These are phyloP conservation scores for Pelagophyceae sp. DNA, from an alignment of 352 stramenopile genomes.

Conservation along the genomic window DNA sequence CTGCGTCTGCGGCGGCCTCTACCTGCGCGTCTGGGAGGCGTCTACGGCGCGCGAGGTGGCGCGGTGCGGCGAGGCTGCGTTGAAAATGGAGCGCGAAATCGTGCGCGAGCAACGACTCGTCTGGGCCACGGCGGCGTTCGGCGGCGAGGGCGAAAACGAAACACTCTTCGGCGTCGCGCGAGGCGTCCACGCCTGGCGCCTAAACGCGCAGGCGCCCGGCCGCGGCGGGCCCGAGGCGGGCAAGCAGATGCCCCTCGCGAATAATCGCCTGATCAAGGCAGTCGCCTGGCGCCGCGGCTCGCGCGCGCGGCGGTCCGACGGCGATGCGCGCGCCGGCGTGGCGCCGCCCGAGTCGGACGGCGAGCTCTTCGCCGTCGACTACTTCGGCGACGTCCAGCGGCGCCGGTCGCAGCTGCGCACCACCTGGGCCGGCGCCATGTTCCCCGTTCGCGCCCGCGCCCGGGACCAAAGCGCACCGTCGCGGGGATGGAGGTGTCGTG, in stretches of 20 bases:
- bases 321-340: neutral
- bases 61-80: neutral
- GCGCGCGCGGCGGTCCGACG: no score
- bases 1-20: neutral
- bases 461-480: no score
- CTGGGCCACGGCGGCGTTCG: neutral
- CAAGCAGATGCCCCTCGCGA: no score
- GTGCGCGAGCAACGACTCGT: neutral
- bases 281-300: no score
- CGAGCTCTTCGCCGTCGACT: neutral
- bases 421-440: neutral
- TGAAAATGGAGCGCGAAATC: neutral
- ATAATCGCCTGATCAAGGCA: neutral
- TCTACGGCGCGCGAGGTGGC: neutral
- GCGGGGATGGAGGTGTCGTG: no score
- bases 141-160: neutral
- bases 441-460: no score
- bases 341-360: neutral
- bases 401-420: neutral
- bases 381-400: neutral
- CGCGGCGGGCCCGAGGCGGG: no score
- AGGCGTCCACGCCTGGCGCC: neutral
- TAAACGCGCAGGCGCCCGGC: neutral
- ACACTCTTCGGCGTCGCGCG: neutral
- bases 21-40: neutral